phyloP scores from a whole-genome alignment of 257 asterid species.

The Nicotiana noctiflora region DNA sequence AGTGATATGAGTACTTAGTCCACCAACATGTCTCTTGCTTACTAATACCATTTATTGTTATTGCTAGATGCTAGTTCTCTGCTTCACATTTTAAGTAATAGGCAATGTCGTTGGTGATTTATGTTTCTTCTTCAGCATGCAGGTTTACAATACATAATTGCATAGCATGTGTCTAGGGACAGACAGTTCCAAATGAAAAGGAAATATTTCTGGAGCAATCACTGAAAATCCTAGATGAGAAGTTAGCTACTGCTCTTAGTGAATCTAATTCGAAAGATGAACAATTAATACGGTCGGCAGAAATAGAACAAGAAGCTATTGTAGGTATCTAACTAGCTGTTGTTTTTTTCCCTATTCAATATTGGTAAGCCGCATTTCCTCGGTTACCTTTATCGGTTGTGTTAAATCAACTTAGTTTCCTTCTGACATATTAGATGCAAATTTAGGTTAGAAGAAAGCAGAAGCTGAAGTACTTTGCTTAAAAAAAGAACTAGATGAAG shows the following conservation, averaged over 20 bases:
- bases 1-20: neutral
- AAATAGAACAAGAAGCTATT: conserved; percentile 35
- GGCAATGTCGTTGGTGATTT: neutral
- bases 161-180: conserved; percentile 15
- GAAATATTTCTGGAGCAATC: conserved; percentile 54
- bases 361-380: neutral
- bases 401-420: neutral
- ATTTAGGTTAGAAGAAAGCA: conserved; percentile 51
- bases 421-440: neutral
- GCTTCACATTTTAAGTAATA: neutral
- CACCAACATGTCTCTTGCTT: neutral
- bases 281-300: conserved; percentile 26
- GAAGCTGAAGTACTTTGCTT: conserved; percentile 41
- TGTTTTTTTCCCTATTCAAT: neutral
- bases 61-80: neutral
- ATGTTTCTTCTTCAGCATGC: neutral
- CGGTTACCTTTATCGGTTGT: neutral
- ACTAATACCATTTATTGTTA: neutral
- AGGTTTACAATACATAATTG: neutral
- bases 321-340: conserved; percentile 37
- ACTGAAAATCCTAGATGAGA: conserved; percentile 41
- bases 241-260: conserved; percentile 44
- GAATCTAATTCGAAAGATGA: conserved; percentile 62
- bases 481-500: conserved; percentile 42
- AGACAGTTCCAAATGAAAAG: conserved; percentile 30